Evolutionary conservation across 805 yeast species (phyloP).

Genomic region (Candida insectorum): DNA sequence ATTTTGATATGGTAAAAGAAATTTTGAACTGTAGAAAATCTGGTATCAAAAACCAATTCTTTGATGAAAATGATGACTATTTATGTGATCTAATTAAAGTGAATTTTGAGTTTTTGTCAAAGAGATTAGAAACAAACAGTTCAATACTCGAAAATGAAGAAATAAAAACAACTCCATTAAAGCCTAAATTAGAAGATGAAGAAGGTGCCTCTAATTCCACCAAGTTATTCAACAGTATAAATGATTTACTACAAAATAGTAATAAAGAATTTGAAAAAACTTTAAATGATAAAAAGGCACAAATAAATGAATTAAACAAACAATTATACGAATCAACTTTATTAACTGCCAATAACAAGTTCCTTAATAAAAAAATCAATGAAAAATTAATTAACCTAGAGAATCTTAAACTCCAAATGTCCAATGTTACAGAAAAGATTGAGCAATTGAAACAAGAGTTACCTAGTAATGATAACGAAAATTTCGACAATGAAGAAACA

Average conservation of each 20-base stretch:
- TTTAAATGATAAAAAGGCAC: slow-evolving; percentile 31
- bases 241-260: slow-evolving; percentile 33
- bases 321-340: slow-evolving; percentile 39
- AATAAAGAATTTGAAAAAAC: slow-evolving; percentile 38
- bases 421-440: slow-evolving; percentile 37
- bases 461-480: slow-evolving; percentile 36
- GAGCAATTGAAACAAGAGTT: slow-evolving; percentile 22
- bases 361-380: slow-evolving; percentile 30
- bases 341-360: slow-evolving; percentile 41
- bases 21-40: slow-evolving; percentile 14
- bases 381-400: slow-evolving; percentile 42
- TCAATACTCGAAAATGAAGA: slow-evolving; percentile 12
- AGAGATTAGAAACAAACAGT: slow-evolving; percentile 17
- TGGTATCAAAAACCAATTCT: slow-evolving; percentile 10
- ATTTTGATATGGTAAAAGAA: slow-evolving; percentile 69
- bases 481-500: slow-evolving; percentile 51
- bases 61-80: slow-evolving; percentile 21
- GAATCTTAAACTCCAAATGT: slow-evolving; percentile 46
- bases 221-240: slow-evolving; percentile 37
- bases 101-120: slow-evolving; percentile 29
- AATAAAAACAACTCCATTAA: slow-evolving; percentile 1
- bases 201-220: slow-evolving; percentile 19
- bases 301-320: slow-evolving; percentile 32
- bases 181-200: slow-evolving; percentile 4
- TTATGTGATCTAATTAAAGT: slow-evolving; percentile 33